Percentiles rank a stretch among this genome's conserved stretches.
Evolutionary conservation across 2,329 filamentous ascomycete genomes (phyloP).

Genomic region (Iodosphaeria phyllophila): DNA sequence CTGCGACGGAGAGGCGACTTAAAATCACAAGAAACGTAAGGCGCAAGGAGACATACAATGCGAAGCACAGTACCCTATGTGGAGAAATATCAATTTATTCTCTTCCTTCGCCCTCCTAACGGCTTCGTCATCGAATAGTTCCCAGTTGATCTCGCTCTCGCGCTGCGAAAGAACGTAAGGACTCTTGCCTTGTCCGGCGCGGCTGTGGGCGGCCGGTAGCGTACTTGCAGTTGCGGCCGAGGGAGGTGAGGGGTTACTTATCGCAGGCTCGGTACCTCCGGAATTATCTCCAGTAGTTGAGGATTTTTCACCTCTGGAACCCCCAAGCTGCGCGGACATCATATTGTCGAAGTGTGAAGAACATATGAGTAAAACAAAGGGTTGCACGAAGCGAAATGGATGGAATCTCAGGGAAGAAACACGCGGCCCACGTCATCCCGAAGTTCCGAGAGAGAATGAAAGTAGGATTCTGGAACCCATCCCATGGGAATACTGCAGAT

Average conservation of each 20-base stretch:
- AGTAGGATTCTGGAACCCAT: no score
- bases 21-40: background rate
- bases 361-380: no score
- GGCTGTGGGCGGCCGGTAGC: conserved; percentile 11
- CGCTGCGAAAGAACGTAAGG: conserved; percentile 52
- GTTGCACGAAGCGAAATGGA: no score
- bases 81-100: conserved; percentile 81
- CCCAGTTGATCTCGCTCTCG: conserved; percentile 78
- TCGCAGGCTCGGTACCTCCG: background rate
- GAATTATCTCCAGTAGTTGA: conserved; percentile 2
- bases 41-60: conserved; percentile 47
- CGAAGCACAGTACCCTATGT: conserved; percentile 88
- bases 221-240: conserved; percentile 3
- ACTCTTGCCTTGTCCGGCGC: conserved; percentile 21
- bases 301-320: conserved; percentile 4
- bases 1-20: background rate
- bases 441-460: no score
- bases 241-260: conserved; percentile 1
- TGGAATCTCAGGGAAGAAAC: no score
- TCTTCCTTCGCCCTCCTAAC: conserved; percentile 59
- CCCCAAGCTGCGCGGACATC: conserved; percentile 15
- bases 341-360: conserved; percentile 7
- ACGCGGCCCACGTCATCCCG: no score
- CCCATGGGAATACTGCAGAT: no score
- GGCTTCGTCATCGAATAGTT: conserved; percentile 64